These are phyloP conservation scores for Truncatella angustata DNA, from an alignment of 2,329 filamentous ascomycete species.

Conservation along the genomic window DNA sequence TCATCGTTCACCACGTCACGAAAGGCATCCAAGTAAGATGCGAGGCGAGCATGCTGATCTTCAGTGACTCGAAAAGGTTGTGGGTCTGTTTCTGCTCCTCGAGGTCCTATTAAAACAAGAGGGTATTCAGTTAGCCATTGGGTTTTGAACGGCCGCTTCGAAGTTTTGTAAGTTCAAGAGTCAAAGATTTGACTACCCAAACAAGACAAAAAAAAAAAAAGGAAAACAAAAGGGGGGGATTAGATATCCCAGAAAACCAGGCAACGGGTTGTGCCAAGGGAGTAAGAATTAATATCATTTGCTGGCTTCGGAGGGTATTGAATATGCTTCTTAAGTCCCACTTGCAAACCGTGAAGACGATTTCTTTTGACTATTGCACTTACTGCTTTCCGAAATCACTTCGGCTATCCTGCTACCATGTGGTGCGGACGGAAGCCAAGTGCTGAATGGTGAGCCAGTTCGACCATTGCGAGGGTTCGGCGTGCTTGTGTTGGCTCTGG, in stretches of 20 bases:
- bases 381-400: slow-evolving; percentile 18
- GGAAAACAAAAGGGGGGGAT: too few relatives aligned
- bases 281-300: too few relatives aligned
- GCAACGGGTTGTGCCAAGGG: too few relatives aligned
- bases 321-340: too few relatives aligned
- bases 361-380: slow-evolving; percentile 11
- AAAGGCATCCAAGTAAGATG: slow-evolving; percentile 23
- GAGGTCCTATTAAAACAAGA: slow-evolving; percentile 6
- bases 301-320: too few relatives aligned
- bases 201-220: too few relatives aligned
- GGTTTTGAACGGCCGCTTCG: too few relatives aligned
- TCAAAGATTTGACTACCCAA: too few relatives aligned
- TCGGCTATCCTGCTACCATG: slow-evolving; percentile 25
- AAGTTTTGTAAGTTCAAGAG: too few relatives aligned
- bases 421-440: slow-evolving; percentile 36
- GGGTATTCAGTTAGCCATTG: neutral
- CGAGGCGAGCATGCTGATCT: slow-evolving; percentile 29
- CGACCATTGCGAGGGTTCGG: slow-evolving; percentile 15
- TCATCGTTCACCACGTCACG: slow-evolving; percentile 24
- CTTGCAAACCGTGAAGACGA: neutral
- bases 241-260: too few relatives aligned
- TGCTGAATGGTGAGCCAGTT: slow-evolving; percentile 34
- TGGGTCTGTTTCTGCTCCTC: slow-evolving; percentile 9
- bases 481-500: slow-evolving; percentile 13
- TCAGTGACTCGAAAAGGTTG: slow-evolving; percentile 25